Evolutionary conservation across 805 yeast species (phyloP).

Genomic region (Sungouiella blattae): DNA sequence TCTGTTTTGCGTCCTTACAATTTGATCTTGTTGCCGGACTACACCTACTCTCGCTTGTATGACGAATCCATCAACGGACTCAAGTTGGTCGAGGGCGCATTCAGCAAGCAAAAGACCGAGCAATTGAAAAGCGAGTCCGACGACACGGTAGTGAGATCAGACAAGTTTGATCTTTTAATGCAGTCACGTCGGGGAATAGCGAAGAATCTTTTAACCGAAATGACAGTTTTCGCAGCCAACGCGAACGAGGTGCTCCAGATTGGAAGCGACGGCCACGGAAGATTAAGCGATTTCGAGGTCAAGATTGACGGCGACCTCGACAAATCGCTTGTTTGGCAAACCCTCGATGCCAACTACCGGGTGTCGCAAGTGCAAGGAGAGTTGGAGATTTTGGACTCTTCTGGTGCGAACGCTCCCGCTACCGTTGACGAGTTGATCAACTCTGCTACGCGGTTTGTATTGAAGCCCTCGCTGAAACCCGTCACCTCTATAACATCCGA

Average conservation of each 20-base stretch:
- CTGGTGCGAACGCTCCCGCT: conserved; percentile 5
- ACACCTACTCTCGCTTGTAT: conserved; percentile 20
- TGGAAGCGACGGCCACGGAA: conserved; percentile 44
- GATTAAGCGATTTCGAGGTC: conserved; percentile 49
- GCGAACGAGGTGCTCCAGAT: conserved; percentile 44
- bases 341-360: conserved; percentile 71
- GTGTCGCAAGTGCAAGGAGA: conserved; percentile 82
- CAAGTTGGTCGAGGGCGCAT: conserved; percentile 21
- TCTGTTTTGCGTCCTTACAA: conserved; percentile 77
- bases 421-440: conserved; percentile 3
- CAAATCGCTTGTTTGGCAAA: conserved; percentile 74
- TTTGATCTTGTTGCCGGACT: conserved; percentile 54
- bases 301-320: conserved; percentile 64
- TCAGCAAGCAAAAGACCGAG: conserved; percentile 29
- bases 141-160: conserved; percentile 16
- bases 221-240: conserved; percentile 28
- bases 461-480: conserved; percentile 3
- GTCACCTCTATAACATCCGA: background rate
- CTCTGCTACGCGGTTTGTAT: conserved; percentile 8
- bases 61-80: conserved; percentile 27
- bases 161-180: conserved; percentile 29
- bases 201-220: conserved; percentile 16
- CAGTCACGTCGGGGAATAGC: conserved; percentile 29
- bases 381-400: conserved; percentile 30
- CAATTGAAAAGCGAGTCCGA: conserved; percentile 20